Conservation (phyloP, 371 early-diverging fungal species). For the Mucor velutinosus region DNA sequence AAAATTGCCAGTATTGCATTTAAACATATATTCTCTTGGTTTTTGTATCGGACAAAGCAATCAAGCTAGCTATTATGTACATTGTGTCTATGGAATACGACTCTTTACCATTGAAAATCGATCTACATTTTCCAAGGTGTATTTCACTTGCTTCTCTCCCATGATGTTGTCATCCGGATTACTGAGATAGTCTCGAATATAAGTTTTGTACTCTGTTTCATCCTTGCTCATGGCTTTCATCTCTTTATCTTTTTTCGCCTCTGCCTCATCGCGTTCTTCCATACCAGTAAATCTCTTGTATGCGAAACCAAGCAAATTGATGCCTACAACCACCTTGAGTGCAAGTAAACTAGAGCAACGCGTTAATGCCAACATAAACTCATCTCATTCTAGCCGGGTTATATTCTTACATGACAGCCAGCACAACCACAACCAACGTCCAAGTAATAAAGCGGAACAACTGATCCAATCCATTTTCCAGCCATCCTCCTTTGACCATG, state of each 20-base stretch:
- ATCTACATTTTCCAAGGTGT: conserved; percentile 84
- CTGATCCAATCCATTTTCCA: conserved; percentile 40
- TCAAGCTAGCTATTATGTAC: too few species aligned
- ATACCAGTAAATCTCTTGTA: conserved; percentile 64
- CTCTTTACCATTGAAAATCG: conserved; percentile 90
- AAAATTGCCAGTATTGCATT: too few species aligned
- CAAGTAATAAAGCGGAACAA: conserved; percentile 30
- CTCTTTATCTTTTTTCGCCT: conserved; percentile 46
- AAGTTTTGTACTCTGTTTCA: conserved; percentile 45
- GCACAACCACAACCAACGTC: conserved; percentile 18
- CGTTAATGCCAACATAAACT: neutral
- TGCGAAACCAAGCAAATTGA: conserved; percentile 71
- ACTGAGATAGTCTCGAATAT: conserved; percentile 31
- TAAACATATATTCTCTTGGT: too few species aligned
- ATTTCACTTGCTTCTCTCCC: conserved; percentile 43
- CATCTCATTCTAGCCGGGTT: neutral
- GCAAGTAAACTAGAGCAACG: conserved; percentile 51
- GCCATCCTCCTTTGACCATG: conserved; percentile 35
- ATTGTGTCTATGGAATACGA: conserved; percentile 70
- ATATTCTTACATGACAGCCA: conserved; percentile 37
- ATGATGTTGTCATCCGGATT: conserved; percentile 46
- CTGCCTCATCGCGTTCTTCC: conserved; percentile 57
- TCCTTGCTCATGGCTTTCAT: conserved; percentile 61
- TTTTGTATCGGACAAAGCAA: too few species aligned
- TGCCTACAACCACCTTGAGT: conserved; percentile 74